Conservation (phyloP, 768 basidiomycete genomes). For the Amanita rimosa region DNA sequence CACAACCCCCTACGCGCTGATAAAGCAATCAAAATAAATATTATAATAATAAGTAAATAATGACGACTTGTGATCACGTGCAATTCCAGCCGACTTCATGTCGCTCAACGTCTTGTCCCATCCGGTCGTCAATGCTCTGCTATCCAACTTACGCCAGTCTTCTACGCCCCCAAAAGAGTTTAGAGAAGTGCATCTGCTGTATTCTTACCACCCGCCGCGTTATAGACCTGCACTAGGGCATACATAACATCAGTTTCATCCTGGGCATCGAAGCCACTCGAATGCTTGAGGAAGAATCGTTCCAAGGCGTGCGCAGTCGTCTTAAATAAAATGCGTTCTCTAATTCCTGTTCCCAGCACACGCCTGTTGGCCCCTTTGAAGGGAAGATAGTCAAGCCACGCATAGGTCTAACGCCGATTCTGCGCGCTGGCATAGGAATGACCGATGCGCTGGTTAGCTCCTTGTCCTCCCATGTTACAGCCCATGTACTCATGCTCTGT, state of each 20-base stretch:
- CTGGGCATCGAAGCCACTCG: conserved; percentile 79
- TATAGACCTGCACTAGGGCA: conserved; percentile 36
- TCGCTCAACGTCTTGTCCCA: conserved; percentile 41
- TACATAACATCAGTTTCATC: conserved; percentile 64
- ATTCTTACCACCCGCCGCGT: background rate
- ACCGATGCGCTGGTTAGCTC: conserved; percentile 57
- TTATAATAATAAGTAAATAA: too few species aligned
- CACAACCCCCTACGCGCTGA: too few species aligned
- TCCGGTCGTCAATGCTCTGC: conserved; percentile 61
- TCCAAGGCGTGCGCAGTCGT: conserved; percentile 45
- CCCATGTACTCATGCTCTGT: background rate
- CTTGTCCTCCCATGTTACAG: background rate
- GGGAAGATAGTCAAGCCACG: conserved; percentile 67
- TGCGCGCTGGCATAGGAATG: conserved; percentile 93
- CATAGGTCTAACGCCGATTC: conserved; percentile 82
- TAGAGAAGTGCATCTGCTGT: conserved; percentile 41
- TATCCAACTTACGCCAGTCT: conserved; percentile 57
- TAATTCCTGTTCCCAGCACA: conserved; percentile 34
- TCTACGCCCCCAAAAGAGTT: conserved; percentile 64
- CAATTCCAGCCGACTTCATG: background rate
- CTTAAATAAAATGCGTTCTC: background rate
- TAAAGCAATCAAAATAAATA: too few species aligned
- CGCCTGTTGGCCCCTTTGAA: conserved; percentile 71
- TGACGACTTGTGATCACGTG: too few species aligned
- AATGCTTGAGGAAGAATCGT: conserved; percentile 47